phyloP scores from a whole-genome alignment of 768 basidiomycete species.

The Naganishia kalamii region DNA sequence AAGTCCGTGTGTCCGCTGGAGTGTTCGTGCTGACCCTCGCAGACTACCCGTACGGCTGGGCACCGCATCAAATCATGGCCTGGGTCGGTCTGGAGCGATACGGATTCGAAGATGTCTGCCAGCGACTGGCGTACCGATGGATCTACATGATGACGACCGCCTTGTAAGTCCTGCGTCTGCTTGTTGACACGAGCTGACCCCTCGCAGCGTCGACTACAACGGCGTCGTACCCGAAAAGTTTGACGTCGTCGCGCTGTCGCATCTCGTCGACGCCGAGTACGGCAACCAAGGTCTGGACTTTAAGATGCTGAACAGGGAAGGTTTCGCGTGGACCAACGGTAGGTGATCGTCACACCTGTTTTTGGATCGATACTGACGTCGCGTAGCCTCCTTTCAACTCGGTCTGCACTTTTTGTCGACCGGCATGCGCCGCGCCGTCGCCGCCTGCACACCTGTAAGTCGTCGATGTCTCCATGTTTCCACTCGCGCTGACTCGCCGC shows the following conservation, averaged over 20 bases:
- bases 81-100: constrained; percentile 98
- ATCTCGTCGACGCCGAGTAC: constrained; percentile 95
- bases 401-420: constrained; percentile 88
- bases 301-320: constrained; percentile 92
- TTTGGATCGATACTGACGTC: neutral
- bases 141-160: constrained; percentile 70
- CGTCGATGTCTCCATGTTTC: neutral
- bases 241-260: constrained; percentile 90
- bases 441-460: constrained; percentile 66
- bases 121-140: constrained; percentile 88
- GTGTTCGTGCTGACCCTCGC: neutral
- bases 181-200: constrained; percentile 62
- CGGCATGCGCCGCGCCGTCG: constrained; percentile 91
- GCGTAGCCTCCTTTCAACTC: constrained; percentile 83
- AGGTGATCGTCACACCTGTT: neutral
- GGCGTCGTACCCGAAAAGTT: constrained; percentile 99
- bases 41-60: constrained; percentile 67
- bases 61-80: constrained; percentile 88
- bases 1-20: constrained; percentile 22
- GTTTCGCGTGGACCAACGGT: constrained; percentile 99
- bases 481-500: neutral
- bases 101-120: constrained; percentile 87
- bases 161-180: constrained; percentile 11
- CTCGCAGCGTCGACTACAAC: constrained; percentile 75
- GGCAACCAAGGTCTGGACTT: constrained; percentile 74